Percentiles rank a stretch among this genome's conserved stretches.
phyloP scores from a whole-genome alignment of 306 rosid genomes.

The Pueraria montana region DNA sequence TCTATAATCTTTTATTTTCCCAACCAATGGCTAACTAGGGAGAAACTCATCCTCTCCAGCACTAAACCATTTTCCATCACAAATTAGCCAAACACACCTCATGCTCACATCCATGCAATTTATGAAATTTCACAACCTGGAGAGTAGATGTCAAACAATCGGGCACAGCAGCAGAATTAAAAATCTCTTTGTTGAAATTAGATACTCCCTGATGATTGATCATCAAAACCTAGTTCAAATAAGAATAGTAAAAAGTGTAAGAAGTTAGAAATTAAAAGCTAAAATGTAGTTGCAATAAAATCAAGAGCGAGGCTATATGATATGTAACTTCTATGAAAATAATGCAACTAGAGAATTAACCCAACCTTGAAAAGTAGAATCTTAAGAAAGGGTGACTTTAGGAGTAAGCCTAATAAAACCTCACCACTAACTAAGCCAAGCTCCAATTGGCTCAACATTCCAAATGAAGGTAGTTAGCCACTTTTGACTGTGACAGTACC shows the following conservation, averaged over 20 bases:
- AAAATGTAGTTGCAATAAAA: no score
- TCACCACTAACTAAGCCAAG: slow-evolving; percentile 10
- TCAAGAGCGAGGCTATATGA: no score
- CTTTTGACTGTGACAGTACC: background rate
- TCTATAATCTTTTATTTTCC: background rate
- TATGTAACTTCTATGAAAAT: no score
- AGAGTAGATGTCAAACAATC: slow-evolving; percentile 22
- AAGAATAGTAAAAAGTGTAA: no score
- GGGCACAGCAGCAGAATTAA: slow-evolving; percentile 15
- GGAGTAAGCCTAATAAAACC: slow-evolving; percentile 6
- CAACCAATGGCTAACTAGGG: accelerated
- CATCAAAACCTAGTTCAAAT: no score
- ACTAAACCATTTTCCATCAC: slow-evolving; percentile 27
- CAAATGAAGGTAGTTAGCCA: background rate
- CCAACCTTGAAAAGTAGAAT: slow-evolving; percentile 5
- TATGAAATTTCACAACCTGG: slow-evolving; percentile 22
- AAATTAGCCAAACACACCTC: slow-evolving; percentile 34
- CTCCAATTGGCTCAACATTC: slow-evolving; percentile 8
- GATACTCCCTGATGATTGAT: no score
- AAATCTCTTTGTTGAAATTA: background rate
- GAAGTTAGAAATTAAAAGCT: no score
- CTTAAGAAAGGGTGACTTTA: slow-evolving; percentile 16
- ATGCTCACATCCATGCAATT: background rate
- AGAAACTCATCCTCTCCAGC: slow-evolving; percentile 33
- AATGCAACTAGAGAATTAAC: background rate